Base-by-base conservation (phyloP, 2,329 filamentous ascomycete species). In the Fusarium verticillioides region DNA sequence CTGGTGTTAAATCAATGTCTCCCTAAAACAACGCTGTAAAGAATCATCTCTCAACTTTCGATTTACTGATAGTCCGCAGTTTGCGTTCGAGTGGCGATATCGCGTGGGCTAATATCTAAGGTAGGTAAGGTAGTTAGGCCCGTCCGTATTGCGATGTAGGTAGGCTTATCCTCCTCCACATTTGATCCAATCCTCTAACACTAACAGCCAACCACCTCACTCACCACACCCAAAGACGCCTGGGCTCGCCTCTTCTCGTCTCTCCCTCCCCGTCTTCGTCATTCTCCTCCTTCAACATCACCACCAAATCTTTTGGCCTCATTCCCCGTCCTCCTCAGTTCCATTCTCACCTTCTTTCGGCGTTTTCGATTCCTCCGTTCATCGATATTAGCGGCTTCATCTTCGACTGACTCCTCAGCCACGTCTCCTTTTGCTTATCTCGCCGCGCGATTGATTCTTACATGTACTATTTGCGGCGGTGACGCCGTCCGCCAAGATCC, bases 401-500 rank as follows among this genome's bases (percentile, higher is more conserved):
- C 23, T 43, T 34, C 39, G 28, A 19, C 30, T 36, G 39, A 36
- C 30, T 36, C 30, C 10, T 44, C 23, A 13, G 23, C 44, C 64
- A 40, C 57, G 32, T 40, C 42, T 47, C 21, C 63, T 52, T 60
- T 42, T 39, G 34, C 52, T 61, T 66, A 62, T 59, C 68, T 69
- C 65, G 68, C 69, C 57, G 65, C 67, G 72, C 76, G 63, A 78
- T 77, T 77, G 75, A 73, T 74, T 67, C 59, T 69, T 73, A 74
- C 54, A 78, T 78, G 76, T 72, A 70, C 74, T 39, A 72, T 66
- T 71, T 70, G 75, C 76, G 76, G 76, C 76, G 76, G 76, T 78
- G 76, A 78, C 76, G 76, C 76, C 77, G 77, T 78, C 73, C 72
- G 69, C 63, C 73, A 70, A 66, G 71, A 69, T 46, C 61, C 65